Conservation (phyloP, 331 rosid species). For the Spiraea crenata region DNA sequence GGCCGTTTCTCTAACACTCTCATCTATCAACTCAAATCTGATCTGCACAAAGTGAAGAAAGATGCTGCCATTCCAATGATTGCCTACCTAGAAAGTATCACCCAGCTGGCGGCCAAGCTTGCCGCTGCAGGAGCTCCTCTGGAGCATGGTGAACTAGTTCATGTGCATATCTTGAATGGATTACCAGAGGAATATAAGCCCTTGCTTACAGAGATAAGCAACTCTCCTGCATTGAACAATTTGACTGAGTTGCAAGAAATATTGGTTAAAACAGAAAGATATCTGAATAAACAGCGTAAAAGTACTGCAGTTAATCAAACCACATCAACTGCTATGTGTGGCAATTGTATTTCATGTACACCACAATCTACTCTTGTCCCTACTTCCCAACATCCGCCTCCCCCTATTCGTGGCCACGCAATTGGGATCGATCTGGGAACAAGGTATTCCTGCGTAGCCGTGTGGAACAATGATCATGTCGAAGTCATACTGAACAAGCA, state of each 20-base stretch:
- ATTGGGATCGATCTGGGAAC: background rate
- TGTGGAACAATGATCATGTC: background rate
- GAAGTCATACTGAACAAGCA: background rate
- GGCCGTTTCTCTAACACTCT: background rate
- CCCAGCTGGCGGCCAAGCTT: background rate
- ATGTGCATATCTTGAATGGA: background rate
- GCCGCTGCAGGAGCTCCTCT: background rate
- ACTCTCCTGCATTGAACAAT: background rate
- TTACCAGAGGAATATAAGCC: background rate
- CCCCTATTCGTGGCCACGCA: background rate
- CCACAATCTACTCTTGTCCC: no score
- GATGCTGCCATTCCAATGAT: background rate
- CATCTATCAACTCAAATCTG: background rate
- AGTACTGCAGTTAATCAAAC: no score
- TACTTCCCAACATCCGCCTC: no score
- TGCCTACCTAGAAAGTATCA: background rate
- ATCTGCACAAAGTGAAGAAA: background rate
- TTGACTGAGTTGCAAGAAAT: background rate
- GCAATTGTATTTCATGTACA: no score
- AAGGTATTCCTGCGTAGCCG: background rate
- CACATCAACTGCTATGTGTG: no score
- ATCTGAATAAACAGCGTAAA: background rate
- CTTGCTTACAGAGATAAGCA: background rate
- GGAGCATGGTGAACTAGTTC: accelerated
- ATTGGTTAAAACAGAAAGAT: background rate